Evolutionary conservation across 495 filamentous ascomycete species (phyloP), one percentile per base, ranked within the genome.

Genomic region (Hypomontagnella monticulosa): DNA sequence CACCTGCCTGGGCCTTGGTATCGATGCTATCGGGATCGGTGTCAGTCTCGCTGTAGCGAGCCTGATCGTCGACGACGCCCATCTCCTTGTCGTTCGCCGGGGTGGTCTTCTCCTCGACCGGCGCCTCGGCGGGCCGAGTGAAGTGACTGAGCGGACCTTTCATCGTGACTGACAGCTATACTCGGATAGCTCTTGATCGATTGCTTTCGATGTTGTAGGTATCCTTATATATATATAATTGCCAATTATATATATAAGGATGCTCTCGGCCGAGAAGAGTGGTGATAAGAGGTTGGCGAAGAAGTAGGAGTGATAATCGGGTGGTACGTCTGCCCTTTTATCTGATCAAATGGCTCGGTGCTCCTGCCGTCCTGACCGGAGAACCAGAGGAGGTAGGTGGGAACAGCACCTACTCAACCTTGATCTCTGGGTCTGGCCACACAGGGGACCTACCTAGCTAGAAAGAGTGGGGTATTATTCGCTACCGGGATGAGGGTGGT

Each of bases 1-100:
- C 78, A 71, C 83, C 83, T 15, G 68, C 67, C 64, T 81, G 78
- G 7, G 75, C 75, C 30, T 53, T n/a, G 33, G 43, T 15, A 14
- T 67, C 55, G 43, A 74, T 72, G 11, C 60, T 38, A 19, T 74
- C 67, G 38, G 15, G 74, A 70, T 77, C 85, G 76, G 46, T 18
- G 4, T 68, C 68, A 46, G 32, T 20, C 5, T 63, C 61, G 40
- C 63, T 63, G n/a, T 34, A 48, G 19, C 32, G 61, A 19, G 57
- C 36, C 37, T 65, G 58, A 16, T 67, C 61, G 18, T 62, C 27
- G 34, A 63, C 41, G n/a, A 52, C 54, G 2, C 53, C 68, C n/a
- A 14, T 32, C 47, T 73, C 71, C 62, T 68, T 66, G 36, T 73
- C 69, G 44, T 54, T 41, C 2, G 47, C 41, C 30, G 43, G 36